A percentile compares a stretch with the other conserved stretches of the same genome.
These are phyloP conservation scores for Earliella scabrosa DNA, from an alignment of 1,284 basidiomycete species.

Conservation along the genomic window DNA sequence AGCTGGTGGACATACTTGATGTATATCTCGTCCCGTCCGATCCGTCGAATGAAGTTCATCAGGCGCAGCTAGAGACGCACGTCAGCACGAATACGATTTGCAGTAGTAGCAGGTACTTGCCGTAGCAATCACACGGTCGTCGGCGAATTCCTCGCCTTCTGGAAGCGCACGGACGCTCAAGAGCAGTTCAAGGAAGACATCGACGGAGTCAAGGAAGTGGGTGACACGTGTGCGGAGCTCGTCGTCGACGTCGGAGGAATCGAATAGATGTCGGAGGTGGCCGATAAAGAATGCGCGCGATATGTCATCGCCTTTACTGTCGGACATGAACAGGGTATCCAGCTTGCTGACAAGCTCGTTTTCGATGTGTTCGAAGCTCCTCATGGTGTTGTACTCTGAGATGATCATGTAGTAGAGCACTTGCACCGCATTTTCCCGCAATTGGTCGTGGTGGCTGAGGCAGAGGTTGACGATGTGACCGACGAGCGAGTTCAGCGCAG, in stretches of 20 bases:
- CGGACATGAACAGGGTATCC: constrained; percentile 91
- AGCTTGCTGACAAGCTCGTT: constrained; percentile 94
- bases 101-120: constrained; percentile 37
- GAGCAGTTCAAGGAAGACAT: constrained; percentile 93
- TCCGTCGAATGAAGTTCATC: constrained; percentile 90
- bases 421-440: constrained; percentile 89
- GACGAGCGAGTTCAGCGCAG: constrained; percentile 84
- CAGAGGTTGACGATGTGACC: constrained; percentile 93
- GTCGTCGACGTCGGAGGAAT: constrained; percentile 81
- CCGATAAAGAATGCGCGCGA: constrained; percentile 93
- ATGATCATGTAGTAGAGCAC: constrained; percentile 97
- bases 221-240: constrained; percentile 80
- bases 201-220: constrained; percentile 87
- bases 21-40: constrained; percentile 88
- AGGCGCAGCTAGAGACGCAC: constrained; percentile 66
- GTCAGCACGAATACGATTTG: neutral
- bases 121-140: constrained; percentile 93
- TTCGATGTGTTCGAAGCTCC: constrained; percentile 87
- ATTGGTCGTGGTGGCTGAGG: constrained; percentile 91
- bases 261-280: constrained; percentile 90
- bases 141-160: constrained; percentile 90
- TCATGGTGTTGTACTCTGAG: constrained; percentile 84
- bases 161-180: constrained; percentile 92
- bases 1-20: constrained; percentile 96
- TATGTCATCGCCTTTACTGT: constrained; percentile 89